A percentile compares a stretch with the other conserved stretches of the same genome.
Conservation (phyloP, 106 monocot species). For the Apostasia shenzhenica region DNA sequence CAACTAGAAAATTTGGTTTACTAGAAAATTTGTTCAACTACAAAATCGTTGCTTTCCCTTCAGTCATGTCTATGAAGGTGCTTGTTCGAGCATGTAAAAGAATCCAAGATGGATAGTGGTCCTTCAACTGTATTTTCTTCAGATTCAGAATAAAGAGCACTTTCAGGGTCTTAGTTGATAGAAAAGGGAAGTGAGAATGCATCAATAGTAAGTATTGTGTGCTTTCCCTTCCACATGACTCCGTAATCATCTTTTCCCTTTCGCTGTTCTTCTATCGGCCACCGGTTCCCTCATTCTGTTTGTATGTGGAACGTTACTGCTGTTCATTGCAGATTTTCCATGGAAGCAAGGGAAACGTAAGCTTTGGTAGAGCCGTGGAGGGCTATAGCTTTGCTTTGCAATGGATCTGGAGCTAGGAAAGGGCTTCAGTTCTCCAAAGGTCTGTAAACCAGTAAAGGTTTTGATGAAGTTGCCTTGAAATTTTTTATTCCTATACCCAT, state of each 20-base stretch:
- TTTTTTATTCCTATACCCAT: background rate
- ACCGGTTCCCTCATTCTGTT: too few relatives aligned
- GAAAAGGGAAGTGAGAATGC: too few relatives aligned
- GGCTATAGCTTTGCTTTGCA: background rate
- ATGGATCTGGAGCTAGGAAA: conserved; percentile 16
- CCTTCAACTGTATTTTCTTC: background rate
- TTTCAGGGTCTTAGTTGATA: background rate
- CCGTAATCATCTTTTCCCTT: too few relatives aligned
- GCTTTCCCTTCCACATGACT: too few relatives aligned
- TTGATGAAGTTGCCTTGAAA: background rate
- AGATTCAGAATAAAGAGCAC: background rate
- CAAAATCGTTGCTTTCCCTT: background rate
- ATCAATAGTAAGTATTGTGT: too few relatives aligned
- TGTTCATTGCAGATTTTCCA: background rate
- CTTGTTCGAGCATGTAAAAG: background rate
- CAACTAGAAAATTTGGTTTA: background rate
- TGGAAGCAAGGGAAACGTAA: background rate
- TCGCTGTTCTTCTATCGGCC: background rate
- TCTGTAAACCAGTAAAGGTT: background rate
- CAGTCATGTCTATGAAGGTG: background rate
- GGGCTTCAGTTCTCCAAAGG: conserved; percentile 7
- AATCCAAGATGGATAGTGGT: background rate
- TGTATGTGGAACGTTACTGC: too few relatives aligned
- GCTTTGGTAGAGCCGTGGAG: background rate
- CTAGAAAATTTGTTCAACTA: too few relatives aligned